These are phyloP conservation scores for Penicillium sp. DNA, from an alignment of 2,329 filamentous ascomycete species.

Conservation along the genomic window DNA sequence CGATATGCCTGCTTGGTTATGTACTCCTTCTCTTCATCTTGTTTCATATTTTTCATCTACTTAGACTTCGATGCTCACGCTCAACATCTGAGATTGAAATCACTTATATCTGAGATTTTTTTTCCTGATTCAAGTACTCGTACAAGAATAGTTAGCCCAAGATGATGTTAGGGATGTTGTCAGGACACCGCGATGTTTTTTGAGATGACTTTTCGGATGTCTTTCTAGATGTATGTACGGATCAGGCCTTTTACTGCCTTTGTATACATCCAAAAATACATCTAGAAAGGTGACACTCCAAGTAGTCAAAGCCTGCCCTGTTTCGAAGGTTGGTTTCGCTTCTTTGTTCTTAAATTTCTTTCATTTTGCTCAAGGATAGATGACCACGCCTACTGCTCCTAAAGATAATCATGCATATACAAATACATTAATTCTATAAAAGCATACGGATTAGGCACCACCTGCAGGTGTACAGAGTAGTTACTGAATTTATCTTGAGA, in stretches of 20 bases:
- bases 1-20: conserved; percentile 1
- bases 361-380: neutral
- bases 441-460: neutral
- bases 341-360: neutral
- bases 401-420: neutral
- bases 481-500: neutral
- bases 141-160: neutral
- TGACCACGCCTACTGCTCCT: neutral
- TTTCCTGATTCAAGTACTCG: neutral
- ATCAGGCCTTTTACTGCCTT: neutral
- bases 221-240: accelerated
- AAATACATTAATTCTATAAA: neutral
- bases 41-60: neutral
- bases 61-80: neutral
- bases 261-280: neutral
- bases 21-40: neutral
- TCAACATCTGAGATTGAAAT: neutral
- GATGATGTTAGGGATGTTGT: neutral
- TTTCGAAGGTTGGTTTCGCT: neutral
- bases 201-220: neutral
- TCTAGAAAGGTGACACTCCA: neutral
- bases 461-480: neutral
- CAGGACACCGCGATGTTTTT: neutral
- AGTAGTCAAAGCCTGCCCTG: neutral
- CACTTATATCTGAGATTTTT: neutral